Conservation (phyloP, 768 basidiomycete species). For the Psilocybe tampanensis region DNA sequence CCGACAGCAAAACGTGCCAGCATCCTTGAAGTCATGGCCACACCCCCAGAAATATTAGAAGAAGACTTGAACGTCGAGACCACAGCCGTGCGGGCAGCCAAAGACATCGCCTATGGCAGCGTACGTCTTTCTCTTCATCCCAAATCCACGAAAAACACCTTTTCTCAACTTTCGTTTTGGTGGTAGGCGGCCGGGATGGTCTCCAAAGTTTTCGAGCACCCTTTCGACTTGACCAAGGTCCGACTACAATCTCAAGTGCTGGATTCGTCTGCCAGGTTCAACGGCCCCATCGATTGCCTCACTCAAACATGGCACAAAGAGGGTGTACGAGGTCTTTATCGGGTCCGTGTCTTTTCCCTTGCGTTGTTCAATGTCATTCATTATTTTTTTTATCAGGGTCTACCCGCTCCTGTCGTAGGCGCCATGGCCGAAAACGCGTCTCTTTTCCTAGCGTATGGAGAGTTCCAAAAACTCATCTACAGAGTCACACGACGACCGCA, state of each 20-base stretch:
- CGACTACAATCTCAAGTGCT: slow-evolving; percentile 88
- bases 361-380: background rate
- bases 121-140: slow-evolving; percentile 29
- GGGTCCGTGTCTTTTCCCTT: slow-evolving; percentile 52
- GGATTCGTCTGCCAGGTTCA: slow-evolving; percentile 66
- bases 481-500: slow-evolving; percentile 32
- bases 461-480: slow-evolving; percentile 69
- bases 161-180: background rate
- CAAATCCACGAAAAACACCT: background rate
- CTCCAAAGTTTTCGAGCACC: slow-evolving; percentile 89
- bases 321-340: slow-evolving; percentile 83
- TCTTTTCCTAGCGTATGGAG: slow-evolving; percentile 85
- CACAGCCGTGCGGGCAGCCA: slow-evolving; percentile 35
- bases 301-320: slow-evolving; percentile 80
- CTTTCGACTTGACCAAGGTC: slow-evolving; percentile 92
- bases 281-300: slow-evolving; percentile 89
- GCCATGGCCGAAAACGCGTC: slow-evolving; percentile 94
- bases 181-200: slow-evolving; percentile 81
- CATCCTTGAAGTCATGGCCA: slow-evolving; percentile 15
- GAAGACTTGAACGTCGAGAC: slow-evolving; percentile 18
- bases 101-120: slow-evolving; percentile 52
- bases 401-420: slow-evolving; percentile 91
- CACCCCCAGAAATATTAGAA: slow-evolving; percentile 21
- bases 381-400: slow-evolving; percentile 53
- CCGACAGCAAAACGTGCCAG: background rate